Conservation (phyloP, 108 stramenopile species). For the Cyclotella atomus region DNA sequence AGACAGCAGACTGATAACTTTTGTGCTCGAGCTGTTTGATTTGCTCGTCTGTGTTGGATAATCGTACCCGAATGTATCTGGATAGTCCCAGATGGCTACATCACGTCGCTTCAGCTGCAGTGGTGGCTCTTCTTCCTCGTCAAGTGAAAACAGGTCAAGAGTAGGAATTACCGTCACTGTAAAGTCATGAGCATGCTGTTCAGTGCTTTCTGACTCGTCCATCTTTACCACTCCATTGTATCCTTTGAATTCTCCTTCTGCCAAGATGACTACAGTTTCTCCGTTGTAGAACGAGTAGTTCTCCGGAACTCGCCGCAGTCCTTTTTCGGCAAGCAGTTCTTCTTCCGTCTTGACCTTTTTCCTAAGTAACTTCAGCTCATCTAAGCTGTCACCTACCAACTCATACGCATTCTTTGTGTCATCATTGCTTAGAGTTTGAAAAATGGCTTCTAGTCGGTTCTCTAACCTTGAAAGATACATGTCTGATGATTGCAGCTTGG, state of each 20-base stretch:
- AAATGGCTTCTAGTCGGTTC: constrained; percentile 51
- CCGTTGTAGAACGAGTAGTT: constrained; percentile 53
- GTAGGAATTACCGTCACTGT: constrained; percentile 57
- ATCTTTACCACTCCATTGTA: constrained; percentile 40
- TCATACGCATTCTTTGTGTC: constrained; percentile 39
- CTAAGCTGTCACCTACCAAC: constrained; percentile 71
- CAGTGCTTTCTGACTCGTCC: neutral
- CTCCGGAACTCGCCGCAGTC: constrained; percentile 55
- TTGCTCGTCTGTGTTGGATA: neutral
- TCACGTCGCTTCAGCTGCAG: constrained; percentile 58
- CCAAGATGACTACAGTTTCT: constrained; percentile 68
- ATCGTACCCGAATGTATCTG: constrained; percentile 12
- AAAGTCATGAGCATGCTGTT: constrained; percentile 6
- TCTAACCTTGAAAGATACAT: constrained; percentile 57
- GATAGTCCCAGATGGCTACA: constrained; percentile 76
- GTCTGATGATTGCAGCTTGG: constrained; percentile 62
- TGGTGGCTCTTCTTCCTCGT: constrained; percentile 8
- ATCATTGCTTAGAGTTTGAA: constrained; percentile 41
- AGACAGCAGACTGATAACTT: constrained; percentile 44
- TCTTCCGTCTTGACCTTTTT: constrained; percentile 54
- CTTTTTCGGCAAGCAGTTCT: constrained; percentile 63
- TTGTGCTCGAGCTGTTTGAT: constrained; percentile 40
- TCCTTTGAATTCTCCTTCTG: constrained; percentile 68
- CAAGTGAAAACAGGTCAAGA: constrained; percentile 32
- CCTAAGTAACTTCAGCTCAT: constrained; percentile 52